Base-by-base conservation (phyloP, 2,329 filamentous ascomycete species). In the Penicillium sclerotigenum region DNA sequence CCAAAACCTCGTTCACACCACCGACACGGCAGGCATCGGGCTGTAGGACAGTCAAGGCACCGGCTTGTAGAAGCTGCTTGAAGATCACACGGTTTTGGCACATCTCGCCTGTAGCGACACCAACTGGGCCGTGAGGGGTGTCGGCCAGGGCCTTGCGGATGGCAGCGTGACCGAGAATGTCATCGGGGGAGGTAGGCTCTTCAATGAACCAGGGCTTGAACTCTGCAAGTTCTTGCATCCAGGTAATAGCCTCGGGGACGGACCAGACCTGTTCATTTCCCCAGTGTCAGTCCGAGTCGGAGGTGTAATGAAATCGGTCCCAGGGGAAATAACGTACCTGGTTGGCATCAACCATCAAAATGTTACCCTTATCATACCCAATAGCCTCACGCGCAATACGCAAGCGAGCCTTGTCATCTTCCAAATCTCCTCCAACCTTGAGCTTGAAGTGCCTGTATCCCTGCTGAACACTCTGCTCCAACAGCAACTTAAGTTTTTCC, bases 71-170 rank as follows among this genome's bases (percentile, higher is more conserved):
- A 58, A 96, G 83, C 76, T 96, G 91, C 82, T 96, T 96, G 84
- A 96, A 96, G 68, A 96, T 85, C 62, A 96, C 89, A 37, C 91
- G 86, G 80, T 96, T 96, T 79, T 96, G 91, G 78, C 90, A 94
- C 90, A 96, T 95, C 78, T 96, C 91, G 60, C 91, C 91, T 0
- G 91, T 96, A 8, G 91, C 91, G 5, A 96, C 91, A 56, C 90
- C 90, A 66, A 96, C 90, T 0, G 88, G 86, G 66, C 73, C 73
- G 60, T 76, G 59, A 7, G 73, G 72, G 10, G 72, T 77, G 56
- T 74, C 66, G 34, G 83, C 82, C 11, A 96, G 85, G 4, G 91
- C 91, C 59, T 93, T 87, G 49, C 89, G 86, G 66, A 96, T 86
- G 4, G 89, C 87, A 70, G 89, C 90, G 81, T 96, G 91, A 56